phyloP scores from a whole-genome alignment of 176 grass and related monocot genomes.

The Puya raimondii region DNA sequence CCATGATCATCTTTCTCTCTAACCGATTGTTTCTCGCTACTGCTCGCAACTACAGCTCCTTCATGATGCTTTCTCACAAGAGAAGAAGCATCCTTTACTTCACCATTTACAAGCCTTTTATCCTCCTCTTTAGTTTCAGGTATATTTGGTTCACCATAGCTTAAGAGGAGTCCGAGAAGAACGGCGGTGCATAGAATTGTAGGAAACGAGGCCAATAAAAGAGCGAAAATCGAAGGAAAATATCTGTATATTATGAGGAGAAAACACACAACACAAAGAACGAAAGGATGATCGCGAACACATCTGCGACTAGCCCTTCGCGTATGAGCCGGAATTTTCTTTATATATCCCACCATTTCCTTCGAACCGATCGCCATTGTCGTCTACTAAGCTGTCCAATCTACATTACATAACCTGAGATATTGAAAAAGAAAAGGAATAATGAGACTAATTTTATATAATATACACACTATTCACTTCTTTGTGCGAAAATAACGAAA shows the following conservation, averaged over 20 bases:
- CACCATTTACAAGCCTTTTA: conserved; percentile 25
- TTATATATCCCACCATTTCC: no score
- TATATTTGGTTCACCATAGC: conserved; percentile 36
- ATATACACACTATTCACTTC: no score
- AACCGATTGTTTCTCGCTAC: conserved; percentile 6
- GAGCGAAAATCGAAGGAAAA: conserved; percentile 32
- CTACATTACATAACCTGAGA: no score
- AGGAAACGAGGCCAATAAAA: conserved; percentile 33
- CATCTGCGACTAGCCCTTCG: conserved; percentile 17
- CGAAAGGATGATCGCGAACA: conserved; percentile 21
- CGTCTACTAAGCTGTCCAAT: no score
- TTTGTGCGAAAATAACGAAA: no score
- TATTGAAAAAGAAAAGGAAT: no score
- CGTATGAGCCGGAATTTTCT: no score
- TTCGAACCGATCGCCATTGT: no score
- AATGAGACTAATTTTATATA: no score
- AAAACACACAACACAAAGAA: conserved; percentile 20
- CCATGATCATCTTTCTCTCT: neutral
- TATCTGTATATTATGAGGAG: conserved; percentile 42
- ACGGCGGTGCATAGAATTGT: conserved; percentile 34
- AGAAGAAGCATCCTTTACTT: neutral
- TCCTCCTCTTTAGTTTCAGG: conserved; percentile 28
- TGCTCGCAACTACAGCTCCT: conserved; percentile 8
- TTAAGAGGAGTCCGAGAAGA: conserved; percentile 37
- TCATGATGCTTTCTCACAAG: neutral